Conservation (phyloP, 2,329 filamentous ascomycete genomes). For the Ascochyta rabiei region DNA sequence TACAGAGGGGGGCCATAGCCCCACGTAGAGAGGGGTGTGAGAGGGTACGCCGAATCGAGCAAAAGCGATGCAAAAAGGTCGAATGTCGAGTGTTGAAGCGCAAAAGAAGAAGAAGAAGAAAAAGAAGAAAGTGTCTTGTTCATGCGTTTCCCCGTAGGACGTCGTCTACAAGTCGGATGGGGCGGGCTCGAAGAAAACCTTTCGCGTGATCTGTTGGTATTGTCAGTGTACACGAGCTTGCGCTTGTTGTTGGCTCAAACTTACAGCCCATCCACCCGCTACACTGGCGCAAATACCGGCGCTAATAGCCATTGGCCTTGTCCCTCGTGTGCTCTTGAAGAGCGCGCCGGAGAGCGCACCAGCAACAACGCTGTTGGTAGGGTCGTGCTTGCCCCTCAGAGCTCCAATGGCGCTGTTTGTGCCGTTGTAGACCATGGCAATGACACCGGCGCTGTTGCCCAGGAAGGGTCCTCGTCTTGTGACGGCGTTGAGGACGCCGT, state of each 20-base stretch:
- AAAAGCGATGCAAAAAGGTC: conserved; percentile 20
- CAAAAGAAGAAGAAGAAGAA: conserved; percentile 12
- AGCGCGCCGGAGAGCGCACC: conserved; percentile 89
- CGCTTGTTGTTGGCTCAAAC: conserved; percentile 1
- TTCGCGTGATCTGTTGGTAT: conserved; percentile 29
- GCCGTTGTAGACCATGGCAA: conserved; percentile 97
- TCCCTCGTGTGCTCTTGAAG: conserved; percentile 92
- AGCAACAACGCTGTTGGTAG: conserved; percentile 84
- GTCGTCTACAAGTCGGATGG: conserved; percentile 6
- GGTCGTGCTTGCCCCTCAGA: conserved; percentile 62
- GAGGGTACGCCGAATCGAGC: conserved; percentile 19
- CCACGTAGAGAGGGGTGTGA: conserved; percentile 28
- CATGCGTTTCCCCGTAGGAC: not conserved
- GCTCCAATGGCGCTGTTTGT: conserved; percentile 50
- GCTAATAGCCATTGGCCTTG: conserved; percentile 93
- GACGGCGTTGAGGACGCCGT: conserved; percentile 92
- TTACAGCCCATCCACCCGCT: conserved; percentile 86
- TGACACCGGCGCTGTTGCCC: conserved; percentile 93
- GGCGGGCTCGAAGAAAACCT: conserved; percentile 35
- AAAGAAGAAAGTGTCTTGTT: conserved; percentile 8
- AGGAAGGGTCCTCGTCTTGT: conserved; percentile 92
- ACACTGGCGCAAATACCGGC: conserved; percentile 85
- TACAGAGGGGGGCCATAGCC: conserved; percentile 18
- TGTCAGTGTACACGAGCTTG: conserved; percentile 5
- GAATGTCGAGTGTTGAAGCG: too few relatives aligned